Base-by-base conservation (phyloP, 331 rosid genomes). In the Malus hybrid region DNA sequence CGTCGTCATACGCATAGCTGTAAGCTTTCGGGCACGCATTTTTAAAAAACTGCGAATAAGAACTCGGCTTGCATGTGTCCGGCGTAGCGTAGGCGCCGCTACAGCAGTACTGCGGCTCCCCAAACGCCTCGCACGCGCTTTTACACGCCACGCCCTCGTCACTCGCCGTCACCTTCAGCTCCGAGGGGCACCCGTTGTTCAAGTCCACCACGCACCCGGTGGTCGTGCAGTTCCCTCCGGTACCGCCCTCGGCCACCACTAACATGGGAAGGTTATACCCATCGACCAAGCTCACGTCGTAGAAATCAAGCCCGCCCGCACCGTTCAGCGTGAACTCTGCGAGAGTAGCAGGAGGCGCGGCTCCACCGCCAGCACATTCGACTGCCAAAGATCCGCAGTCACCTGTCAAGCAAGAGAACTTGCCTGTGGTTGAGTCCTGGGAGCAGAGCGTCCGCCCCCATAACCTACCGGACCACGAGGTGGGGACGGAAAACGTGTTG, bases 121-220 rank as follows among this genome's bases (percentile, higher is more conserved):
- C 89, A 20, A 93, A 93, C 0, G 96, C 98, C n/a, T 83, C 98
- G 56, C 97, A 93, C 65, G 97, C 98, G 86, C 98, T 93, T 29
- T 85, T 90, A 29, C 98, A 93, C 39, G 94, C 98, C 39, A 89
- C 98, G 74, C 89, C 67, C 8, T 81, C 84, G 12, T 19, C 77
- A 10, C 5, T 79, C 32, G 42, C 69, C 80, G 36, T 76, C 13
- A 93, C 89, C 76, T 79, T 91, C 10, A 93, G 79, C 76, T 93
- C 94, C 52, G 79, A 3, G 2, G 98, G 98, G 16, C 98, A 93
- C 8, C 74, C 83, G 0, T 57, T 46, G 78, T 93, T 93, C 75
- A 91, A 33, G 42, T 93, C 93, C 65, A 66, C 81, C 16, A 50
- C 46, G 63, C 98, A 93, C 6, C 94, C 98, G 6, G 96, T 91